These are phyloP conservation scores for Ophiostoma australiae DNA, from an alignment of 2,329 filamentous ascomycete genomes.

Conservation along the genomic window DNA sequence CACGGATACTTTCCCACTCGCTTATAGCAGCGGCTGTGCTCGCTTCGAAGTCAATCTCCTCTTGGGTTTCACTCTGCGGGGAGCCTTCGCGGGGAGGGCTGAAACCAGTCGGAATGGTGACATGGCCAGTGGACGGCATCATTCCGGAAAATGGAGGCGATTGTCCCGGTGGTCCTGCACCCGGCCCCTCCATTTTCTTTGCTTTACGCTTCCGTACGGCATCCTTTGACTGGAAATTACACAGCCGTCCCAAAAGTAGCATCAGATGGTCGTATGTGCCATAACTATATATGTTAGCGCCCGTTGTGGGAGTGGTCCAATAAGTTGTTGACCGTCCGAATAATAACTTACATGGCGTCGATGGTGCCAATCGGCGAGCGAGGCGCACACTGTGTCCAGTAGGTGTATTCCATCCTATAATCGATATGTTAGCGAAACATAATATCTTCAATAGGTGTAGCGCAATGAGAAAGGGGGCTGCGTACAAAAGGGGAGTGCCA, in stretches of 20 bases:
- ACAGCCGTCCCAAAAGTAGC: conserved; percentile 72
- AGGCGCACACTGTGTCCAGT: conserved; percentile 84
- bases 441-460: background rate
- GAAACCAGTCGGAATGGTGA: conserved; percentile 52
- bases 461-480: conserved; percentile 27
- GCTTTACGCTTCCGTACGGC: conserved; percentile 69
- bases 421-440: background rate
- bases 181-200: conserved; percentile 40
- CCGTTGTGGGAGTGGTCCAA: background rate
- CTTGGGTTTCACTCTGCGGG: conserved; percentile 41
- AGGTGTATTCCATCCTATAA: conserved; percentile 67
- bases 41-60: conserved; percentile 56
- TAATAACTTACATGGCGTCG: conserved; percentile 60
- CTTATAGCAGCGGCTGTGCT: conserved; percentile 64
- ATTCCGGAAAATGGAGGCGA: conserved; percentile 52
- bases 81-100: conserved; percentile 44
- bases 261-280: conserved; percentile 86
- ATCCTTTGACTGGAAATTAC: conserved; percentile 73
- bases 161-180: conserved; percentile 31
- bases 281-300: conserved; percentile 47
- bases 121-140: conserved; percentile 48
- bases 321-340: background rate
- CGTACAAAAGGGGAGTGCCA: conserved; percentile 79
- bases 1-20: conserved; percentile 73
- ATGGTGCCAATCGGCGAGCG: conserved; percentile 71